phyloP scores from a whole-genome alignment of 2,329 filamentous ascomycete species.

The Fusarium buharicum region DNA sequence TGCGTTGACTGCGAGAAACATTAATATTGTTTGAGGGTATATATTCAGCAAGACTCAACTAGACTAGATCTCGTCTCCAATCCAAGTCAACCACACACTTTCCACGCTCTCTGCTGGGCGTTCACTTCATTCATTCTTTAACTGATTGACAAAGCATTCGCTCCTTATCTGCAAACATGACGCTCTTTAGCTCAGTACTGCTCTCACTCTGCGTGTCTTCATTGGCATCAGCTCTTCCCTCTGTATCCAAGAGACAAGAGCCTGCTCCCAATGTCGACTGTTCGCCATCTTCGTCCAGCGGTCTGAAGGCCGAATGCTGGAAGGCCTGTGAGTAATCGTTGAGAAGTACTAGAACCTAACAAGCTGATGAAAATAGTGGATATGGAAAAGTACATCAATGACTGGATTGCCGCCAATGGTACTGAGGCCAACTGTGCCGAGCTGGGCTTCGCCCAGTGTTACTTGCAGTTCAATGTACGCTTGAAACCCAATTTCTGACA shows the following conservation, averaged over 20 bases:
- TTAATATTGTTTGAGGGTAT: not conserved
- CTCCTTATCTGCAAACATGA: slow-evolving; percentile 19
- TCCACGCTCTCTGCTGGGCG: slow-evolving; percentile 8
- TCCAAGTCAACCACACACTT: not conserved
- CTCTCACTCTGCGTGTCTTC: slow-evolving; percentile 8
- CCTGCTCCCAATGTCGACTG: slow-evolving; percentile 13
- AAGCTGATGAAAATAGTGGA: slow-evolving; percentile 6
- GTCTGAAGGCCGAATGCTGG: slow-evolving; percentile 24
- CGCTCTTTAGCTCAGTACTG: slow-evolving; percentile 7
- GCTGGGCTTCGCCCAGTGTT: slow-evolving; percentile 26
- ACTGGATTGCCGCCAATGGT: slow-evolving; percentile 22
- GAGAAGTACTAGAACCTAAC: too few relatives aligned
- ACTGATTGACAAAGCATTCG: not conserved
- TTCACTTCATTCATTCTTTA: not conserved
- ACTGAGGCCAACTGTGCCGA: slow-evolving; percentile 10
- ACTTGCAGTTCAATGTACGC: slow-evolving; percentile 18
- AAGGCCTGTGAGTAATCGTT: slow-evolving; percentile 13
- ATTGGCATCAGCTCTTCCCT: slow-evolving; percentile 12
- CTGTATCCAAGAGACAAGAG: not conserved
- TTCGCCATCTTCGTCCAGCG: slow-evolving; percentile 7
- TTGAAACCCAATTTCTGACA: accelerated
- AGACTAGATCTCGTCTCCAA: not conserved
- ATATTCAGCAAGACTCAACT: not conserved
- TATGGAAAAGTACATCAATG: slow-evolving; percentile 27
- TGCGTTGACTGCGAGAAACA: not conserved